These are phyloP conservation scores for Strigomonas culicis DNA, from an alignment of 208 protist genomes.

Conservation along the genomic window DNA sequence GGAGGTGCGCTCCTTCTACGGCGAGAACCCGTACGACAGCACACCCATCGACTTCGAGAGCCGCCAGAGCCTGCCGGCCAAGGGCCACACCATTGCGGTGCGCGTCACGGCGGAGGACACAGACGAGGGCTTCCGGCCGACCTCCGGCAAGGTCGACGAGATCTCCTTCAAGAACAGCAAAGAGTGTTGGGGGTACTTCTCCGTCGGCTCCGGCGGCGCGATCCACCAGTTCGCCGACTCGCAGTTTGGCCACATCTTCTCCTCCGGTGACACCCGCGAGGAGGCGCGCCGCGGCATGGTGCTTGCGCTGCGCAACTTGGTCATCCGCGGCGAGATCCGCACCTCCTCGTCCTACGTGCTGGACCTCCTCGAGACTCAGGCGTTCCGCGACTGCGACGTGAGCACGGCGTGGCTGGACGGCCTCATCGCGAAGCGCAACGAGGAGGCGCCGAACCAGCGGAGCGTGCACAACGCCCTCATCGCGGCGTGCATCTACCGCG, in stretches of 20 bases:
- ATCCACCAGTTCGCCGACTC: conserved; percentile 96
- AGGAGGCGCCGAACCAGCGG: conserved; percentile 39
- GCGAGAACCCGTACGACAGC: conserved; percentile 56
- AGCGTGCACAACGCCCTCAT: conserved; percentile 71
- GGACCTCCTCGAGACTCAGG: conserved; percentile 77
- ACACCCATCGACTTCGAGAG: conserved; percentile 89
- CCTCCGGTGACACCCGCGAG: conserved; percentile 90
- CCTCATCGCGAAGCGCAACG: conserved; percentile 59
- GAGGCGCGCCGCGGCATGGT: conserved; percentile 92
- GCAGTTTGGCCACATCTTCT: conserved; percentile 98
- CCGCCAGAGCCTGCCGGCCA: conserved; percentile 40
- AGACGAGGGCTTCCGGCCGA: conserved; percentile 96
- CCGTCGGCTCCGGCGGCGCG: conserved; percentile 77
- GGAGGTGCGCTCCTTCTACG: conserved; percentile 94
- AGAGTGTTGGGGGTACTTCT: conserved; percentile 99
- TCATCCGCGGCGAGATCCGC: conserved; percentile 94
- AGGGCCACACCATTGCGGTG: conserved; percentile 95
- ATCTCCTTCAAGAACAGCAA: conserved; percentile 94
- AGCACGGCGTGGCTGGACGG: conserved; percentile 87
- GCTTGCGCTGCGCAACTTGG: conserved; percentile 91
- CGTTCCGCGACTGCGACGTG: conserved; percentile 80
- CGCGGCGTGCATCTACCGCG: conserved; percentile 65
- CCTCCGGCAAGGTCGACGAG: conserved; percentile 92
- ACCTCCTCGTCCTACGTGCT: conserved; percentile 95
- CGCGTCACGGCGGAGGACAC: conserved; percentile 98